Conservation (phyloP, 306 rosid genomes). For the cucumber (Cucumis sativus) region DNA sequence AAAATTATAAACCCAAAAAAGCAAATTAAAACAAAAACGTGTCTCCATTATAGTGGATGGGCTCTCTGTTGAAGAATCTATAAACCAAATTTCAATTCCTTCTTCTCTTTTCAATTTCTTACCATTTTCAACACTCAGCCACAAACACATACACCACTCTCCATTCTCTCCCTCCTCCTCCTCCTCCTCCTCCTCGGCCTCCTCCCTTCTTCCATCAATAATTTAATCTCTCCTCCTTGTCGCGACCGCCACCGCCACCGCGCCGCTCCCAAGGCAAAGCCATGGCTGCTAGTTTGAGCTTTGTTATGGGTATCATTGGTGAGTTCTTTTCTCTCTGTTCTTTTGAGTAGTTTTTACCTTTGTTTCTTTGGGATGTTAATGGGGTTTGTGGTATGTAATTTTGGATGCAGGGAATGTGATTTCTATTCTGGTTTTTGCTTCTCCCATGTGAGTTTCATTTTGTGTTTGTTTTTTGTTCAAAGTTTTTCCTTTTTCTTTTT, state of each 20-base stretch:
- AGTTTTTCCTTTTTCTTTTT: no score
- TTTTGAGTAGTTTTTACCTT: no score
- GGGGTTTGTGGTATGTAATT: not conserved
- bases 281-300: slow-evolving; percentile 4
- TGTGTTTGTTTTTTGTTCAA: no score
- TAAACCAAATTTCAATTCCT: not conserved
- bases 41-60: not conserved
- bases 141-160: not conserved
- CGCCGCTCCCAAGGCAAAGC: no score
- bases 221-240: not conserved
- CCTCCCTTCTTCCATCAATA: not conserved
- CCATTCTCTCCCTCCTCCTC: not conserved
- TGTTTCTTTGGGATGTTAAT: not conserved
- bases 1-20: not conserved
- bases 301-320: slow-evolving; percentile 9
- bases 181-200: not conserved
- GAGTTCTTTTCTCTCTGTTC: not conserved
- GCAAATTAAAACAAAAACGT: not conserved
- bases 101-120: not conserved
- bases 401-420: slow-evolving; percentile 29
- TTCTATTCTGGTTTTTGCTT: slow-evolving; percentile 36
- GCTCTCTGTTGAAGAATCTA: not conserved
- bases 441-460: slow-evolving; percentile 28
- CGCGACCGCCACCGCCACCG: not conserved
- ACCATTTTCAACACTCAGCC: not conserved